These are phyloP conservation scores for Phytomonas sp. DNA, from an alignment of 208 protist genomes.

Conservation along the genomic window DNA sequence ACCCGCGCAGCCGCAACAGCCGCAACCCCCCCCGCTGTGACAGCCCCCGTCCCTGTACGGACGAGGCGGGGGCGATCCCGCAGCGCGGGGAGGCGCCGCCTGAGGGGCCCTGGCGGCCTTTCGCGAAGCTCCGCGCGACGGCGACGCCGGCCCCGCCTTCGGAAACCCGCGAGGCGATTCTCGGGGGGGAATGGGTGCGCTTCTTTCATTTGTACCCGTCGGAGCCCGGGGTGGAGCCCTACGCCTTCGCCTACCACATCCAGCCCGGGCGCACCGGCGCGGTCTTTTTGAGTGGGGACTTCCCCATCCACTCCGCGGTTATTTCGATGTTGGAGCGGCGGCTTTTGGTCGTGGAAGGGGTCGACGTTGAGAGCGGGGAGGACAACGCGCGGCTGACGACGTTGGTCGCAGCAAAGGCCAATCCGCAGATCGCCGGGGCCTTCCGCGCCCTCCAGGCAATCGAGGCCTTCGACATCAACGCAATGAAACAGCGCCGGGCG, in stretches of 20 bases:
- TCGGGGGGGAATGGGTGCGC: conserved; percentile 79
- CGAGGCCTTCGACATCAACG: conserved; percentile 65
- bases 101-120: conserved; percentile 66
- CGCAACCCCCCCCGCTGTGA: too few relatives aligned
- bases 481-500: conserved; percentile 74
- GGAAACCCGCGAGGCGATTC: conserved; percentile 41
- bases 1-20: not conserved
- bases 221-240: conserved; percentile 24
- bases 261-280: conserved; percentile 79
- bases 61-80: not conserved
- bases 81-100: conserved; percentile 24
- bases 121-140: conserved; percentile 49
- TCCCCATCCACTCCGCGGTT: conserved; percentile 75
- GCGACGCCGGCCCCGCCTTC: conserved; percentile 16
- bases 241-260: conserved; percentile 74
- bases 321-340: conserved; percentile 72
- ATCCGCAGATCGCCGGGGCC: conserved; percentile 24
- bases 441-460: conserved; percentile 65
- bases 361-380: conserved; percentile 35
- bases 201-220: conserved; percentile 75
- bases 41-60: not conserved
- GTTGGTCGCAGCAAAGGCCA: conserved; percentile 44
- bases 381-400: conserved; percentile 32
- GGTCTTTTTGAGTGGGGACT: conserved; percentile 64
- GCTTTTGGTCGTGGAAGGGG: conserved; percentile 68